Evolutionary conservation across 768 basidiomycete genomes (phyloP).

Genomic region (Pleurotus giganteus): DNA sequence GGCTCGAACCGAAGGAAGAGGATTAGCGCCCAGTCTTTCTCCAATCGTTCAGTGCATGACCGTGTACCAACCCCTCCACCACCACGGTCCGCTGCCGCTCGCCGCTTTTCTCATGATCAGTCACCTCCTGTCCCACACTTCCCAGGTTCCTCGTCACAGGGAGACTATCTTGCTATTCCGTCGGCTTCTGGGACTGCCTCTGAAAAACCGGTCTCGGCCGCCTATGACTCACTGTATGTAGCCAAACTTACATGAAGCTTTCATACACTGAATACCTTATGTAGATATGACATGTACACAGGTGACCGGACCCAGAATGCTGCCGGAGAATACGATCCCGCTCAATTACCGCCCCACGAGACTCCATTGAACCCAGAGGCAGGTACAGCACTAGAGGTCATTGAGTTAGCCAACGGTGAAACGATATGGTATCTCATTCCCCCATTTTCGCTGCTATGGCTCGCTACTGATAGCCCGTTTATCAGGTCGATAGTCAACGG

Average conservation of each 20-base stretch:
- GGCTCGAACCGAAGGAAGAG: slow-evolving; percentile 60
- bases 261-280: slow-evolving; percentile 20
- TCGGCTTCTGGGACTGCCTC: slow-evolving; percentile 36
- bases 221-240: slow-evolving; percentile 78
- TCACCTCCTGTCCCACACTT: slow-evolving; percentile 71
- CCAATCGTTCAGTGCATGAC: slow-evolving; percentile 75
- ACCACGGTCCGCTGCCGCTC: slow-evolving; percentile 48
- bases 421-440: slow-evolving; percentile 70
- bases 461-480: neutral
- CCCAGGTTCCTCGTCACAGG: slow-evolving; percentile 45
- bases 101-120: slow-evolving; percentile 64
- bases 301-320: slow-evolving; percentile 41
- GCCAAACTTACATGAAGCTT: slow-evolving; percentile 10
- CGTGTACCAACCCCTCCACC: slow-evolving; percentile 87
- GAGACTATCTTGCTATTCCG: slow-evolving; percentile 35
- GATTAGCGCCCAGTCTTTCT: slow-evolving; percentile 56
- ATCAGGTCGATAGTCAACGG: slow-evolving; percentile 81
- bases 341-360: slow-evolving; percentile 21
- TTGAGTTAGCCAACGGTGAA: slow-evolving; percentile 85
- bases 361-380: slow-evolving; percentile 35
- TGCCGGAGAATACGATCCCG: slow-evolving; percentile 21
- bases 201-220: slow-evolving; percentile 62
- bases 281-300: slow-evolving; percentile 79
- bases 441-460: slow-evolving; percentile 1
- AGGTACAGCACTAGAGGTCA: slow-evolving; percentile 70